phyloP scores from a whole-genome alignment of 805 yeast species.

The Starmerella vaccinii region DNA sequence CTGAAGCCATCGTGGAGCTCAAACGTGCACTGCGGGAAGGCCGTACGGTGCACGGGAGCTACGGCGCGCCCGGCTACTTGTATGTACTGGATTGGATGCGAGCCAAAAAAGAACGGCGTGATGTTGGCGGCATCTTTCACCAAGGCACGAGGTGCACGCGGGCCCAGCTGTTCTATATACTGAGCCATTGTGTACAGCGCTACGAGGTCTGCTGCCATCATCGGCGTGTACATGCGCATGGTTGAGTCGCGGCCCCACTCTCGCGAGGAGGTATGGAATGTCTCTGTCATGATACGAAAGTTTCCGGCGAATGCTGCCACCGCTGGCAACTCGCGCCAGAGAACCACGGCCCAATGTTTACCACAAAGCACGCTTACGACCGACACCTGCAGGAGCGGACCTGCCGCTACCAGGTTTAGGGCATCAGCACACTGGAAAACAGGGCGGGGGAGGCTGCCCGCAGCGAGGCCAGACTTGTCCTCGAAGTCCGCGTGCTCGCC shows the following conservation, averaged over 20 bases:
- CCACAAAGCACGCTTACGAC: not conserved
- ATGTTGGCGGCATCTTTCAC: not conserved
- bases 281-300: not conserved
- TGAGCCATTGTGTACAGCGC: constrained; percentile 1
- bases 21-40: constrained; percentile 2
- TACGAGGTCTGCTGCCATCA: not conserved
- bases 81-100: constrained; percentile 9
- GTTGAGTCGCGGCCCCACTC: constrained; percentile 3
- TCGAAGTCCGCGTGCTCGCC: not conserved
- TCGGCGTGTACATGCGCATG: constrained; percentile 4
- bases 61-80: constrained; percentile 8
- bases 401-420: not conserved
- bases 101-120: constrained; percentile 7
- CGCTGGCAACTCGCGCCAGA: too few species aligned
- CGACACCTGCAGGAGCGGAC: too few species aligned
- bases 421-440: not conserved
- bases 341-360: too few species aligned
- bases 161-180: not conserved
- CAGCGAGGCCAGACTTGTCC: not conserved
- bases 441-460: not conserved
- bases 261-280: constrained; percentile 1
- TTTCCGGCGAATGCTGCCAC: too few species aligned
- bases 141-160: not conserved
- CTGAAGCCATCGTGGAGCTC: constrained; percentile 1
- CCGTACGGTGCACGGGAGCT: not conserved